Conservation (phyloP, 2,329 filamentous ascomycete species). For the Arthroderma sp. region DNA sequence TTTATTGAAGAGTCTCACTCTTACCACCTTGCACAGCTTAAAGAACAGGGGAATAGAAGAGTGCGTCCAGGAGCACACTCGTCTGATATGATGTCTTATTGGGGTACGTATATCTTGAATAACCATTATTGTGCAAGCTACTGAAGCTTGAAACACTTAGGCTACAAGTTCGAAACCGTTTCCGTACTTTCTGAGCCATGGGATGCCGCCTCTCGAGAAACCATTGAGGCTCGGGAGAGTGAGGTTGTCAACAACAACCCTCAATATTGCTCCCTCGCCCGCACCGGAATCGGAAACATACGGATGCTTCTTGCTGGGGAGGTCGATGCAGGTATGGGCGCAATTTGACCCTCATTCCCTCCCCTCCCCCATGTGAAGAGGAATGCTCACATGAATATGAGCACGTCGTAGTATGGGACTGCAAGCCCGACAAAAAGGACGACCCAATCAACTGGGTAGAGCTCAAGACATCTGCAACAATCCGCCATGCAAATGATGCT, state of each 20-base stretch:
- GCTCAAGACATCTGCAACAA: slow-evolving; percentile 75
- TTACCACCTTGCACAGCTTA: slow-evolving; percentile 53
- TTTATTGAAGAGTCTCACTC: slow-evolving; percentile 87
- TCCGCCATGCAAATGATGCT: slow-evolving; percentile 55
- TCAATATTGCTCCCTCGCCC: slow-evolving; percentile 91
- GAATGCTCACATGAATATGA: neutral
- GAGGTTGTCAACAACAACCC: slow-evolving; percentile 74
- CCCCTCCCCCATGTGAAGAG: neutral
- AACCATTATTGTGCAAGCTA: slow-evolving; percentile 3
- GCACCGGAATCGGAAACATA: slow-evolving; percentile 68
- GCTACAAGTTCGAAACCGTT: slow-evolving; percentile 93
- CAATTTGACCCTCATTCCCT: slow-evolving; percentile 4
- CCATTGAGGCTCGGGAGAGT: slow-evolving; percentile 64
- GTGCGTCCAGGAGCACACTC: slow-evolving; percentile 45
- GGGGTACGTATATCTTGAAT: slow-evolving; percentile 49
- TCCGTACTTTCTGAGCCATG: slow-evolving; percentile 64
- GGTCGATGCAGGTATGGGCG: slow-evolving; percentile 65
- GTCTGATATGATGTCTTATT: slow-evolving; percentile 78
- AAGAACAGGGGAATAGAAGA: slow-evolving; percentile 43
- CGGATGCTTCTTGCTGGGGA: slow-evolving; percentile 77
- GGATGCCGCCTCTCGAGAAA: slow-evolving; percentile 57
- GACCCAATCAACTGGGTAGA: slow-evolving; percentile 84
- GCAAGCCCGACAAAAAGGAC: slow-evolving; percentile 54
- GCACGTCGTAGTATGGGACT: slow-evolving; percentile 59
- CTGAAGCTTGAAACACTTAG: slow-evolving; percentile 33